Evolutionary conservation across 805 yeast species (phyloP), one percentile per base, ranked within the genome.

Genomic region (Wickerhamomyces ciferrii): DNA sequence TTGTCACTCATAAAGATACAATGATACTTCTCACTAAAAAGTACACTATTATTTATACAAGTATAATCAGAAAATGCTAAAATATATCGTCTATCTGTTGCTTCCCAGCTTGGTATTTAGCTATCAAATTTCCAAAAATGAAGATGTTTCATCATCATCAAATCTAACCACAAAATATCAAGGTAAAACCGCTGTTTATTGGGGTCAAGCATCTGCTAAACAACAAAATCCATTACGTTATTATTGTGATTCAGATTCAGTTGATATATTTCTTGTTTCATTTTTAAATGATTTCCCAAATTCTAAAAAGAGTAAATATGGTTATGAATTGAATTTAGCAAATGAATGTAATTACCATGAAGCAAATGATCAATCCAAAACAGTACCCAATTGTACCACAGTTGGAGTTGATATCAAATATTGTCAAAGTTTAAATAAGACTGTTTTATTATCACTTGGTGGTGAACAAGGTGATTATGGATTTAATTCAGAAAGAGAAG

Each of bases 391-490:
- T 25, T 79, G 83, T 56, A 57, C 74, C n/a, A 48, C 71, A 65
- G 75, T 86, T 48, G 95, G 81, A 6, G 60, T 66, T 25, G 95
- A 87, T 61, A 89, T 90, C 52, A 59, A 72, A 48, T 72, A 81
- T 5, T 91, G 97, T 69, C 97, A 91, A 67, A 58, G 68, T 2
- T 60, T 72, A n/a, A 97, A 96, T 43, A 86, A 86, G 55, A 84
- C 82, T 54, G 83, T 91, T 3, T 61, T 91, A 34, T 62, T 91
- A 10, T 88, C 96, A 0, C 62, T 91, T 55, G 81, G 70, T 69
- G 96, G 96, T 53, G 86, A 87, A 32, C 54, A 78, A 47, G 80
- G 83, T 53, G 86, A 81, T 38, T 96, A 92, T 63, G 97, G 97
- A 2, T 90, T 91, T 58, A 83, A 83, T 56, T 49, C 76, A 70